Evolutionary conservation across 805 yeast species (phyloP), one percentile per base, ranked within the genome.

Genomic region (Metschnikowia bowlesiae): DNA sequence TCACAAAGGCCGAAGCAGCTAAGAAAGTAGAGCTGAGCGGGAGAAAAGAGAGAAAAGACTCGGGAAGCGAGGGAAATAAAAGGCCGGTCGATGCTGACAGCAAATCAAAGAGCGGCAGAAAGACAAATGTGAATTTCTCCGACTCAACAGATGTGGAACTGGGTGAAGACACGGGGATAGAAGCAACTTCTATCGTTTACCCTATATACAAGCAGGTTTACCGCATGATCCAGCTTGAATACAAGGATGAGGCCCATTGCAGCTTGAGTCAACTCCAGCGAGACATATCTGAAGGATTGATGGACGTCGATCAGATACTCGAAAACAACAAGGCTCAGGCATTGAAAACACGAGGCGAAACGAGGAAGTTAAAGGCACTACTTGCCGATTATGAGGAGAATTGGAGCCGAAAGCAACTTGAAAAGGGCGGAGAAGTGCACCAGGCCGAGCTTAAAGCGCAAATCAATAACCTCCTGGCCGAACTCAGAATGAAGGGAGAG

Each of bases 81-180:
- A n/a, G 14, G 10, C 11, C 16, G 13, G 31, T 8, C 5, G 41
- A 9, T n/a, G 41, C 14, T 13, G 8, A n/a, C 10, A 43, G 16
- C 10, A 35, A 28, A 11, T 6, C 39, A 3, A 43, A 47, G 22
- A 32, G 22, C 9, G 8, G 45, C 2, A 43, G 16, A 18, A 29
- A 30, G 8, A 22, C 33, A 5, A 39, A 39, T 39, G 50, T 52
- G 29, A 51, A 52, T 39, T 47, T 37, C 39, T 49, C 52, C 9
- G 55, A 52, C 44, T 52, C 55, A 5, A 52, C 55, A 8, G 55
- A 52, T 34, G 55, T 52, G 30, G 55, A 52, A 9, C 55, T 52
- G 53, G 39, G 10, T 8, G 40, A 16, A 2, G 55, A 49, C 2
- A 32, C 38, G 43, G 30, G 22, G 11, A 13, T 13, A 6, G 14